A percentile compares a stretch with the other conserved stretches of the same genome.
These are phyloP conservation scores for Lippia alba DNA, from an alignment of 305 asterid species.

Conservation along the genomic window DNA sequence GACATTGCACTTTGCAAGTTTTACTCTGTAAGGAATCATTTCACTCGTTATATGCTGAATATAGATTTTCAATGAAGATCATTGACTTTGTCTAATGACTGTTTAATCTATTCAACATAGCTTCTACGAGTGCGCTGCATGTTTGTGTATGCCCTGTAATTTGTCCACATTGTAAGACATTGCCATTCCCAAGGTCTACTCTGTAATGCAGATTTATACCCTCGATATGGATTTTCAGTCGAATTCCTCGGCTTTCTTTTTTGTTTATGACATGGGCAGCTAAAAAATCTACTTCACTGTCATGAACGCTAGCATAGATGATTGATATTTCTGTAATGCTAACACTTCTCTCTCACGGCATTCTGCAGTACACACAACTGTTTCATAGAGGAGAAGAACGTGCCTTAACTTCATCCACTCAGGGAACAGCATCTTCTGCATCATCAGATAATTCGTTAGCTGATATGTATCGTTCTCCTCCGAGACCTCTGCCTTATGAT, in stretches of 20 bases:
- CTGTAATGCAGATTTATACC: no score
- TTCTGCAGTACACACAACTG: constrained; percentile 58
- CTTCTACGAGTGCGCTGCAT: no score
- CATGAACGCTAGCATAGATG: background rate
- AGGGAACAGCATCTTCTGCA: constrained; percentile 50
- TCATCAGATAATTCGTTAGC: constrained; percentile 58
- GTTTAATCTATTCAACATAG: background rate
- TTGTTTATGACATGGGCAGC: no score
- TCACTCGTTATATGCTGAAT: background rate
- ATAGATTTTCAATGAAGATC: background rate
- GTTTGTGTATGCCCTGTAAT: no score
- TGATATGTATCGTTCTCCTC: constrained; percentile 60
- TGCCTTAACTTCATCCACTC: constrained; percentile 48
- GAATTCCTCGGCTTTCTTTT: background rate
- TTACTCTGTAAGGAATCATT: background rate
- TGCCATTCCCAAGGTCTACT: no score
- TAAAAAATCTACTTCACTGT: background rate
- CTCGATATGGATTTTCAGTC: background rate
- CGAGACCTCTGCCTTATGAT: constrained; percentile 69
- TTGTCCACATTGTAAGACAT: no score
- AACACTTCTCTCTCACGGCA: constrained; percentile 13
- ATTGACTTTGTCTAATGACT: background rate
- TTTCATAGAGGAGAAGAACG: constrained; percentile 61
- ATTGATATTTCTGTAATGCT: background rate
- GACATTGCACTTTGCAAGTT: background rate